These are phyloP conservation scores for Arabis alpina DNA, from an alignment of 345 rosid genomes.

Conservation along the genomic window DNA sequence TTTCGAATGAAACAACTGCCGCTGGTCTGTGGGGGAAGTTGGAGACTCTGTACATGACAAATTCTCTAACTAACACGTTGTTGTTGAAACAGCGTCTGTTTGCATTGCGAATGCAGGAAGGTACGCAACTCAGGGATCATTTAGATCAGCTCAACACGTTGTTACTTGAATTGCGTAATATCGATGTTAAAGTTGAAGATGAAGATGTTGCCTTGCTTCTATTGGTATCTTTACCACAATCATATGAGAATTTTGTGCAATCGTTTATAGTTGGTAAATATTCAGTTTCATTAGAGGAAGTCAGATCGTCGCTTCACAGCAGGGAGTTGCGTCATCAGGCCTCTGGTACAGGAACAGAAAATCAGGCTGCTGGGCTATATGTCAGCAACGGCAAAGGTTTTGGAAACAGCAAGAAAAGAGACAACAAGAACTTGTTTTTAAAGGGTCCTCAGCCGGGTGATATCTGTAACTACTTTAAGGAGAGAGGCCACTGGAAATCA, in stretches of 20 bases:
- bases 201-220: too few relatives aligned
- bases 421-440: not conserved
- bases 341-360: too few relatives aligned
- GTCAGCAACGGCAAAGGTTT: too few relatives aligned
- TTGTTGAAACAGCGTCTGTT: not conserved
- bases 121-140: not conserved
- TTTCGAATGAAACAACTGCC: too few relatives aligned
- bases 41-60: too few relatives aligned
- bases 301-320: too few relatives aligned
- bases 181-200: too few relatives aligned
- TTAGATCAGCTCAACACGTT: not conserved
- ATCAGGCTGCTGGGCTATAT: too few relatives aligned
- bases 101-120: not conserved
- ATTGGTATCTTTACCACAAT: not conserved
- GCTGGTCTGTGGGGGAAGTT: too few relatives aligned
- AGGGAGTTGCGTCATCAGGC: too few relatives aligned
- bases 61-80: not conserved
- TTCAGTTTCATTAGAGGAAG: too few relatives aligned
- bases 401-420: not conserved
- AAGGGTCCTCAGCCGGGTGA: not conserved
- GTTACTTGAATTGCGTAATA: not conserved
- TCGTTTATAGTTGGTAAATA: not conserved
- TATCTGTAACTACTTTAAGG: not conserved
- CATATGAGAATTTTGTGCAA: not conserved
- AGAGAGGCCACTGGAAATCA: not conserved